Base-by-base conservation (phyloP, 345 rosid genomes). In the Populus alba region DNA sequence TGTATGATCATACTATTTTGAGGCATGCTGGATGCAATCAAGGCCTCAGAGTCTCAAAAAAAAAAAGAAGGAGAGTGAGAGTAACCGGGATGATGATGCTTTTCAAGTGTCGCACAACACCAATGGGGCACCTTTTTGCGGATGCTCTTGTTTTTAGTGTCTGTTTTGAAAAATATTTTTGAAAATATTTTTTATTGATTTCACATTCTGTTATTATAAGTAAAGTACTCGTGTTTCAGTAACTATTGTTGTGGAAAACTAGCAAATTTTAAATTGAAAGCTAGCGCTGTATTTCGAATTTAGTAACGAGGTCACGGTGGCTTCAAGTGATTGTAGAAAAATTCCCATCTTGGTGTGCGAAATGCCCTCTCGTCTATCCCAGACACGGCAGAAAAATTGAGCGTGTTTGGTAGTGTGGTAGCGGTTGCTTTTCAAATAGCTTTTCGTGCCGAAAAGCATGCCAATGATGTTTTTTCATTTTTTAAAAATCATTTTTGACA, bases 1-100 rank as follows among this genome's bases (percentile, higher is more conserved):
- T 62, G 73, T 37, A 81, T 76, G 33, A 79, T 68, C 31, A 33
- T 1, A 37, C 83, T 70, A 16, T 81, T 74, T 55, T 45, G 55
- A 66, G 84, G 88, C 86, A 85, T 78, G 88, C 79, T 70, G 62
- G 73, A 37, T 27, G 73, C 85, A 80, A 82, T 75, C 65, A 73
- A 75, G 72, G 33, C 61, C 71, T 49, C 27, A 10, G 71, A 41
- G 74, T 13, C 69, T 69, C 72, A 35, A 18, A 69, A 39, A 8
- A 18, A 53, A 53, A 53, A 49, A 18, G 7, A 47, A 0, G 4
- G 16, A 47, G 15, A 15, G 35, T 0, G 37, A 33, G 37, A 0
- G 37, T 33, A 53, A 47, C 70, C 61, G 57, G 55, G 74, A 74
- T 75, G 79, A 76, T 72, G 82, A 70, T 70, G 72, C 27, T 76